phyloP scores from a whole-genome alignment of 495 filamentous ascomycete species.

The Neurospora hispaniola region DNA sequence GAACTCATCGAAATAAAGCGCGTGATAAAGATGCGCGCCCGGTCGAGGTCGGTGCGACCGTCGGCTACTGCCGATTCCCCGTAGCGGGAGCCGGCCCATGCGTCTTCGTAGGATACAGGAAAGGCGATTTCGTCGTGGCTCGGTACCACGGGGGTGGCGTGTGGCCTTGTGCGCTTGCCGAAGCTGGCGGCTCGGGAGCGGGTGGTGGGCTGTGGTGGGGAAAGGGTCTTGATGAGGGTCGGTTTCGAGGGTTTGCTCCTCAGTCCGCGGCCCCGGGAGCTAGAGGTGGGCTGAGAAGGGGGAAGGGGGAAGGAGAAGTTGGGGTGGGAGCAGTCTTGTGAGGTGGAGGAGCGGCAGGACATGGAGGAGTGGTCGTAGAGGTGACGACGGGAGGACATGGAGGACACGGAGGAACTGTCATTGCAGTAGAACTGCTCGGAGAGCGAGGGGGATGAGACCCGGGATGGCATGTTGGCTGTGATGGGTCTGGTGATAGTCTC shows the following conservation, averaged over 20 bases:
- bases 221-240: not conserved
- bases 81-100: conserved; percentile 16
- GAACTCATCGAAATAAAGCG: conserved; percentile 19
- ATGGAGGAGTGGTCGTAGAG: not conserved
- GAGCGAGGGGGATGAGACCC: not conserved
- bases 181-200: not conserved
- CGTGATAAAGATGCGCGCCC: conserved; percentile 22
- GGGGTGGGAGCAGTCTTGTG: not conserved
- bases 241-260: not conserved
- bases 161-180: not conserved
- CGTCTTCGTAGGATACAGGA: conserved; percentile 23
- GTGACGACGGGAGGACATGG: not conserved
- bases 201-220: not conserved
- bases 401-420: not conserved
- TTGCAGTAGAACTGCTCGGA: not conserved
- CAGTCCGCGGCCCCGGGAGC: not conserved
- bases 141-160: not conserved
- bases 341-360: not conserved
- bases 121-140: conserved; percentile 15
- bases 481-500: not conserved
- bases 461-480: not conserved
- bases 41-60: conserved; percentile 17
- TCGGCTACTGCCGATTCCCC: not conserved
- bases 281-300: not conserved
- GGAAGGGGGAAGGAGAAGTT: not conserved